Conservation (phyloP, 2,329 filamentous ascomycete genomes). For the Aureobasidium namibiae region DNA sequence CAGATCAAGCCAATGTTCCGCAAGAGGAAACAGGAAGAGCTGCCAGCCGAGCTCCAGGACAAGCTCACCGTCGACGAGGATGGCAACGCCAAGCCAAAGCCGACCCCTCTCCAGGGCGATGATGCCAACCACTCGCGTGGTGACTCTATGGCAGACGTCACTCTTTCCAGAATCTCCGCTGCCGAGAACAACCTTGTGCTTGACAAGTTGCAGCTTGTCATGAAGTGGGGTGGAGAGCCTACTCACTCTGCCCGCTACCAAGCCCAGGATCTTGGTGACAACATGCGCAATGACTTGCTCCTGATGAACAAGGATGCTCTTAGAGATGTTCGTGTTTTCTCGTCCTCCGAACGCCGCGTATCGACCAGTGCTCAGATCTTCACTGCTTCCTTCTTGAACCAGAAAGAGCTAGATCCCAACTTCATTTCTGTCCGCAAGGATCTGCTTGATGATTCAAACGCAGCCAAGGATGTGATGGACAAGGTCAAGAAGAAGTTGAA, state of each 20-base stretch:
- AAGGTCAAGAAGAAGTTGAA: conserved; percentile 99
- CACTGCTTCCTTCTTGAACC: conserved; percentile 77
- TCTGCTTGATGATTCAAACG: conserved; percentile 92
- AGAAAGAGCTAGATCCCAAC: conserved; percentile 75
- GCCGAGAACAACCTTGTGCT: conserved; percentile 87
- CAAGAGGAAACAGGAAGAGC: conserved; percentile 65
- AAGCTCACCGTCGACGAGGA: conserved; percentile 12
- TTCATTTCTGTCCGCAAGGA: conserved; percentile 90
- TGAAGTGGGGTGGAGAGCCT: conserved; percentile 98
- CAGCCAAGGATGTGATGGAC: conserved; percentile 98
- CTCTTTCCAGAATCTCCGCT: conserved; percentile 87
- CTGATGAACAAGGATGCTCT: conserved; percentile 87
- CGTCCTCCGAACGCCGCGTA: conserved; percentile 88
- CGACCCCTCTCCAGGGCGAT: neutral
- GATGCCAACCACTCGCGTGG: conserved; percentile 50
- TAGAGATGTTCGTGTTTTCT: conserved; percentile 89
- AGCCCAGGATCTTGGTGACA: conserved; percentile 86
- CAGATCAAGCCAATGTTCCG: conserved; percentile 99
- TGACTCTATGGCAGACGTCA: conserved; percentile 82
- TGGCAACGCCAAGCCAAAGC: conserved; percentile 18
- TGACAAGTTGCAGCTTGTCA: conserved; percentile 93
- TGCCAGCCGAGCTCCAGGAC: conserved; percentile 23
- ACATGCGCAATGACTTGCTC: conserved; percentile 90
- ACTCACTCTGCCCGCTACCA: conserved; percentile 97
- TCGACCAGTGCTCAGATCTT: conserved; percentile 96